Conservation (phyloP, 306 rosid species). For the Lupinus albus region DNA sequence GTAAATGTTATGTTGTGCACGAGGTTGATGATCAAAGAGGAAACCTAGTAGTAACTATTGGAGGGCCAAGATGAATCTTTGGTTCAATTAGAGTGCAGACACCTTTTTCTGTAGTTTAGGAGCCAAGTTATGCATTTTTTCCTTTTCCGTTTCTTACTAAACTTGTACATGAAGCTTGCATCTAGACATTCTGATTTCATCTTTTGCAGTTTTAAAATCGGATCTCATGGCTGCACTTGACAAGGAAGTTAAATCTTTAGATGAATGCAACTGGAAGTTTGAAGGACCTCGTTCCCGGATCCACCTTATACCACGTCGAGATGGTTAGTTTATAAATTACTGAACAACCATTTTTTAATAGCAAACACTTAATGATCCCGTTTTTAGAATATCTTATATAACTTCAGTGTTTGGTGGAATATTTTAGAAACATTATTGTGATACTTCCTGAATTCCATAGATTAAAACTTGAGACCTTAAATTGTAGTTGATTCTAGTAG, state of each 20-base stretch:
- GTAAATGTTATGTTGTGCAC: no score
- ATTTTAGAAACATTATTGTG: constrained; percentile 9
- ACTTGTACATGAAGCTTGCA: background rate
- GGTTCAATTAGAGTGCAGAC: constrained; percentile 6
- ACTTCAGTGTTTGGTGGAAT: background rate
- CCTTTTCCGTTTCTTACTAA: constrained; percentile 12
- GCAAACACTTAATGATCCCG: background rate
- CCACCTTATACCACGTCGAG: constrained; percentile 68
- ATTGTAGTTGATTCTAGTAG: constrained; percentile 21
- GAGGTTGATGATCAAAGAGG: no score
- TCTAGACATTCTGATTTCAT: constrained; percentile 2
- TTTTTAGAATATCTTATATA: no score
- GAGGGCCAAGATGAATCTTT: constrained; percentile 27
- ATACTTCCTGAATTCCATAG: constrained; percentile 19
- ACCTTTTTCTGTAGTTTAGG: constrained; percentile 1
- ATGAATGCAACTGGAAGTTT: constrained; percentile 91
- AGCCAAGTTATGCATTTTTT: constrained; percentile 14
- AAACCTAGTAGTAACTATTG: no score
- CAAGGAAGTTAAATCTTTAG: constrained; percentile 81
- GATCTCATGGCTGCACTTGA: constrained; percentile 84
- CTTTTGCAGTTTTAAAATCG: constrained; percentile 63
- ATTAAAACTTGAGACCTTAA: background rate
- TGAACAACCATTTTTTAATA: background rate
- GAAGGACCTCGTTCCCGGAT: constrained; percentile 96
- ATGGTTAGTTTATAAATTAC: constrained; percentile 48